Evolutionary conservation across 2,329 filamentous ascomycete genomes (phyloP).

Genomic region (Colletotrichum sp.): DNA sequence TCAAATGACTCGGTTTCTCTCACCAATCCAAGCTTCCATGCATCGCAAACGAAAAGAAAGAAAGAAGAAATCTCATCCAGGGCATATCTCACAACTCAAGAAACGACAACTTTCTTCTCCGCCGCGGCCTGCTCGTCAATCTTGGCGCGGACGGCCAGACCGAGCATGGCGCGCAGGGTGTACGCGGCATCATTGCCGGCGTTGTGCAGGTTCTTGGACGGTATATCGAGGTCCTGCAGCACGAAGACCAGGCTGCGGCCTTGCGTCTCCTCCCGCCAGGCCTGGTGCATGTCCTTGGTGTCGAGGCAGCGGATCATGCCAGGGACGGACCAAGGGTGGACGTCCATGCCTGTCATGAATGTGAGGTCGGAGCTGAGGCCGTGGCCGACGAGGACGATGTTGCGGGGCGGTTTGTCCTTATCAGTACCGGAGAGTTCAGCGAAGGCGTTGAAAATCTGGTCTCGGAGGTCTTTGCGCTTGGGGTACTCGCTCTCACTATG

Average conservation of each 20-base stretch:
- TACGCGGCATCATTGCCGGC: constrained; percentile 23
- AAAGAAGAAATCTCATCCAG: background rate
- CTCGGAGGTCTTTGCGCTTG: constrained; percentile 33
- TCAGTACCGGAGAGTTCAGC: constrained; percentile 21
- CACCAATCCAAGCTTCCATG: background rate
- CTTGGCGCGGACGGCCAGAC: constrained; percentile 26
- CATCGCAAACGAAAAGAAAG: background rate
- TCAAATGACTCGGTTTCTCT: background rate
- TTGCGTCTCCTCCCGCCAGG: constrained; percentile 59
- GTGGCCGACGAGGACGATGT: constrained; percentile 73
- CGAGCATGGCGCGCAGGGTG: constrained; percentile 23
- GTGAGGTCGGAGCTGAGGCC: constrained; percentile 72
- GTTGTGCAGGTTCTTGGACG: constrained; percentile 20
- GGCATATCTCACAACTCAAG: background rate
- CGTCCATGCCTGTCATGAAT: constrained; percentile 60
- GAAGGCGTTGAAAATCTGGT: constrained; percentile 42
- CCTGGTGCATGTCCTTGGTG: constrained; percentile 73
- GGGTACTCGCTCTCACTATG: constrained; percentile 49
- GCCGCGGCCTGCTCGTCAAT: background rate
- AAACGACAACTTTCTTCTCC: background rate
- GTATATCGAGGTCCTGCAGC: constrained; percentile 43
- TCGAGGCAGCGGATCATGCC: constrained; percentile 73
- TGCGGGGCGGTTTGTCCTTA: constrained; percentile 28
- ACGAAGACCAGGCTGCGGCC: constrained; percentile 63
- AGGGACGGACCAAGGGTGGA: constrained; percentile 54